Base-by-base conservation (phyloP, 2,329 filamentous ascomycete species). In the Colletotrichum sublineola region DNA sequence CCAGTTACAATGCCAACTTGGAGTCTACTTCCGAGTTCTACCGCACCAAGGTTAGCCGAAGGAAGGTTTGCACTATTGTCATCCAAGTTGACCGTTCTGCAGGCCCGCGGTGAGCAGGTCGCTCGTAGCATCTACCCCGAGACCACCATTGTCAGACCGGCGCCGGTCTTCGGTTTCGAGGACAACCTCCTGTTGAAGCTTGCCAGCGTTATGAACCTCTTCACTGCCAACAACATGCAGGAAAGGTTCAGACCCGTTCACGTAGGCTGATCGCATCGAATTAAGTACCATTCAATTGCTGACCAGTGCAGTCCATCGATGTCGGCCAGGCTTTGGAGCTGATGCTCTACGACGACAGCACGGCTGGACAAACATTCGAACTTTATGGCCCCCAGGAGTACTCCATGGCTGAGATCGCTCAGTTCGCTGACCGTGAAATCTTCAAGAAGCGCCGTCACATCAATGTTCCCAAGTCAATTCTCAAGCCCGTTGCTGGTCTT, bases 311-410 rank as follows among this genome's bases (percentile, higher is more conserved):
- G 93, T 94, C 90, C 57, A 95, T 96, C 78, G 96, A 99, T 81
- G 93, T 99, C 58, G 96, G 94, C 73, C 88, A 91, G 78, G 96
- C 95, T 60, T 90, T 99, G 18, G 95, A 98, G 85, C 86, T 89
- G 77, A 98, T 99, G 90, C 88, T 95, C 71, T 93, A 94, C 80
- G 95, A 98, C 79, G 96, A 99, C 82, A 93, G 84, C 79, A 98
- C 96, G 24, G 94, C 93, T 11, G 92, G 92, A 12, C 91, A 98
- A 84, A 99, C 96, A 0, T 99, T 89, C 79, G 96, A 99, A 85
- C 92, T 99, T 20, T 97, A 94, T 83, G 96, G 96, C 2, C 96
- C 96, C 57, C 96, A 92, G 83, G 90, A 97, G 80, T 98, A 98
- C 88, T 94, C 92, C 74, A 94, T 95, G 79, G 91, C 89, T 46